These are phyloP conservation scores for Anthostomella pinea DNA, from an alignment of 2,329 filamentous ascomycete species.

Conservation along the genomic window DNA sequence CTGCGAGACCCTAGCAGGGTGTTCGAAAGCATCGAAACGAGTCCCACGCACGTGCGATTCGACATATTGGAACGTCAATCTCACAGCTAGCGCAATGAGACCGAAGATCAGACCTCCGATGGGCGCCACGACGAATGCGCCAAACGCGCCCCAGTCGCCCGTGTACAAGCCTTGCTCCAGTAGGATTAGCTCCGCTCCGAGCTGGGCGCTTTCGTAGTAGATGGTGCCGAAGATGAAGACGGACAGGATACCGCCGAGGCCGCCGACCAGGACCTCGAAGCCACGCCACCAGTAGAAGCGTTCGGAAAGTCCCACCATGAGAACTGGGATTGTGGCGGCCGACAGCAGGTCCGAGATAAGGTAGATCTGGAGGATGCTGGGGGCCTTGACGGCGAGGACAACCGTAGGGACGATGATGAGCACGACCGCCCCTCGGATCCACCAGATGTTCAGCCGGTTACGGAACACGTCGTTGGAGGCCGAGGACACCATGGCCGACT, in stretches of 20 bases:
- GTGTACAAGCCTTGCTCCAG: slow-evolving; percentile 72
- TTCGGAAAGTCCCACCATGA: slow-evolving; percentile 69
- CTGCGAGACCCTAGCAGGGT: slow-evolving; percentile 34
- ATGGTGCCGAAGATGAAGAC: slow-evolving; percentile 79
- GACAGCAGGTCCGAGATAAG: slow-evolving; percentile 79
- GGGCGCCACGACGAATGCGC: slow-evolving; percentile 77
- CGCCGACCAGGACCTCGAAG: slow-evolving; percentile 76
- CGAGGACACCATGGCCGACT: slow-evolving; percentile 82
- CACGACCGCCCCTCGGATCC: slow-evolving; percentile 67
- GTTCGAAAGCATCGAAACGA: slow-evolving; percentile 67
- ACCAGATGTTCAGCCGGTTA: slow-evolving; percentile 74
- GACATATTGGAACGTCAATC: slow-evolving; percentile 58
- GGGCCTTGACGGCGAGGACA: slow-evolving; percentile 69
- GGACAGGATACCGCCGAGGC: slow-evolving; percentile 72
- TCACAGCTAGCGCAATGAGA: slow-evolving; percentile 57
- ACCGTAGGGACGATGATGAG: slow-evolving; percentile 72
- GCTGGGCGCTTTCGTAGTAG: slow-evolving; percentile 66
- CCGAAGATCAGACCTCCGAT: slow-evolving; percentile 73
- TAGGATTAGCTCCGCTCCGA: slow-evolving; percentile 66
- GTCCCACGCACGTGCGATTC: slow-evolving; percentile 55
- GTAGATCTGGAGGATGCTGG: slow-evolving; percentile 76
- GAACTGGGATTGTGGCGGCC: slow-evolving; percentile 70
- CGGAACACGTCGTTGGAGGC: slow-evolving; percentile 83
- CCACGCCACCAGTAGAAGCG: slow-evolving; percentile 71
- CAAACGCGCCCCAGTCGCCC: slow-evolving; percentile 78